phyloP scores from a whole-genome alignment of 495 filamentous ascomycete genomes.

The Durotheca rogersii region DNA sequence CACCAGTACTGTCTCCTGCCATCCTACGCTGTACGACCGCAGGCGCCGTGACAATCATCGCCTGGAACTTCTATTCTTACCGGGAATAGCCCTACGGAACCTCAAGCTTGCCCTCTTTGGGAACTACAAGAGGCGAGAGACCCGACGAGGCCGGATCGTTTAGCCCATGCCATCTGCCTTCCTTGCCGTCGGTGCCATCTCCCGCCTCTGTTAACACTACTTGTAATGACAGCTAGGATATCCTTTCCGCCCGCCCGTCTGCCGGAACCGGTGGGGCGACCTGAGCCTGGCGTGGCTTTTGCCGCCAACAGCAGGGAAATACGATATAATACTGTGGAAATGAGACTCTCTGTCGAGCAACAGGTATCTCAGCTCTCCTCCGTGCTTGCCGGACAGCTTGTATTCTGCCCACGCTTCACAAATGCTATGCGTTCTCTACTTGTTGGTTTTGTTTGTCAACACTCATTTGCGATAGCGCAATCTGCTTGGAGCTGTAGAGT shows the following conservation, averaged over 20 bases:
- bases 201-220: conserved; percentile 20
- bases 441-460: conserved; percentile 22
- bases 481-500: conserved; percentile 26
- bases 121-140: conserved; percentile 23
- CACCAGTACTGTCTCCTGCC: conserved; percentile 27
- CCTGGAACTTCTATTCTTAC: conserved; percentile 31
- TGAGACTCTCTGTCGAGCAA: too few species aligned
- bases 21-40: conserved; percentile 25
- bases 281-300: conserved; percentile 9
- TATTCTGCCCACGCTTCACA: neutral
- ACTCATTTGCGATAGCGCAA: conserved; percentile 18
- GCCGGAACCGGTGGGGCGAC: conserved; percentile 35
- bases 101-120: conserved; percentile 24
- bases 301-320: too few species aligned
- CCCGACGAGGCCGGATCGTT: conserved; percentile 30
- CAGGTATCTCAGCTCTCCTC: conserved; percentile 9
- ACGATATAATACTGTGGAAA: too few species aligned
- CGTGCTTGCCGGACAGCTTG: neutral
- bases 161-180: conserved; percentile 30
- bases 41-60: conserved; percentile 27
- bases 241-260: conserved; percentile 30
- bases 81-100: conserved; percentile 22
- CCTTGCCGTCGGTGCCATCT: conserved; percentile 25
- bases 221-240: conserved; percentile 25
- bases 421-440: conserved; percentile 8